These are phyloP conservation scores for Sporopachydermia cereana DNA, from an alignment of 1,139 yeast species.

Conservation along the genomic window DNA sequence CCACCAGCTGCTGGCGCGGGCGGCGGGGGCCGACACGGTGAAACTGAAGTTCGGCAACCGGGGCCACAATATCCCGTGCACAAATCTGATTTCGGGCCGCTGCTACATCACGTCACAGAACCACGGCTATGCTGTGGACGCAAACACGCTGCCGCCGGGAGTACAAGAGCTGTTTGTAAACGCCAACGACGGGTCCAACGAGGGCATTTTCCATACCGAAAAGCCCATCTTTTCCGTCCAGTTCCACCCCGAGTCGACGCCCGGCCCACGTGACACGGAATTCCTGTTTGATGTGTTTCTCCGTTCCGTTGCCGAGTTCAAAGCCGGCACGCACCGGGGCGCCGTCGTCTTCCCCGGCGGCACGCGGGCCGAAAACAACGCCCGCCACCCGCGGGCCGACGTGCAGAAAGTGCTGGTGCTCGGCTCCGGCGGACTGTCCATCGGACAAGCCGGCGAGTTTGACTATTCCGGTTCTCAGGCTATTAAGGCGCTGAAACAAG, in stretches of 20 bases:
- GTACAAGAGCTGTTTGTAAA: slow-evolving; percentile 95
- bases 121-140: slow-evolving; percentile 97
- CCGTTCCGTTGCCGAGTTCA: slow-evolving; percentile 59
- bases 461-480: slow-evolving; percentile 97
- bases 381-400: slow-evolving; percentile 62
- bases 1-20: slow-evolving; percentile 93
- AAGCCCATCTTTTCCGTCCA: slow-evolving; percentile 97
- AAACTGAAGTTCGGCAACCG: slow-evolving; percentile 98
- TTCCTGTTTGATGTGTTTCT: slow-evolving; percentile 92
- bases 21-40: slow-evolving; percentile 84
- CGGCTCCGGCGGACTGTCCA: slow-evolving; percentile 97
- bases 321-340: slow-evolving; percentile 37
- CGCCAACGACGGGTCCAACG: slow-evolving; percentile 95
- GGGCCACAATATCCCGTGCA: slow-evolving; percentile 98
- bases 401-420: slow-evolving; percentile 91
- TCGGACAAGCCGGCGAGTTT: slow-evolving; percentile 99
- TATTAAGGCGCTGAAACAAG: slow-evolving; percentile 90
- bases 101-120: slow-evolving; percentile 98
- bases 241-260: slow-evolving; percentile 98
- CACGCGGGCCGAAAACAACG: slow-evolving; percentile 53
- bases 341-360: slow-evolving; percentile 88
- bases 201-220: slow-evolving; percentile 87
- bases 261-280: slow-evolving; percentile 99
- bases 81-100: slow-evolving; percentile 84
- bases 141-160: slow-evolving; percentile 51